Percentiles rank a stretch among this genome's conserved stretches.
Conservation (phyloP, 2,329 filamentous ascomycete genomes). For the Aspergillus pseudoviridinutans region DNA sequence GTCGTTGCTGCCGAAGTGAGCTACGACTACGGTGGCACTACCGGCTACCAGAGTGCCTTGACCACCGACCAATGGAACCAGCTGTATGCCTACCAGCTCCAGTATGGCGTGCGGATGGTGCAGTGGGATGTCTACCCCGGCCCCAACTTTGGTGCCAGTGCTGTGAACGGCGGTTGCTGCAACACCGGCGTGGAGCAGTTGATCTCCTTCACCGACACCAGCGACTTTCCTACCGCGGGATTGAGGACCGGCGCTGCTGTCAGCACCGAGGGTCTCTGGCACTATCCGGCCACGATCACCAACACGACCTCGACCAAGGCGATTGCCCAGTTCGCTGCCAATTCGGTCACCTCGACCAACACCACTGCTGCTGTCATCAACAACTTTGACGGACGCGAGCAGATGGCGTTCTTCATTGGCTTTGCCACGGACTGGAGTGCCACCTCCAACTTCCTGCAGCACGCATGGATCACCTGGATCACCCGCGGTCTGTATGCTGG, state of each 20-base stretch:
- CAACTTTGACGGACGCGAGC: slow-evolving; percentile 53
- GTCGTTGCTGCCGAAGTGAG: slow-evolving; percentile 52
- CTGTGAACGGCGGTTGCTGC: slow-evolving; percentile 45
- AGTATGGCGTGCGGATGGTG: slow-evolving; percentile 59
- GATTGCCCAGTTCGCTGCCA: slow-evolving; percentile 52
- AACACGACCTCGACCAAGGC: slow-evolving; percentile 52
- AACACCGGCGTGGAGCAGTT: slow-evolving; percentile 47
- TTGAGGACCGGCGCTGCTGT: slow-evolving; percentile 49
- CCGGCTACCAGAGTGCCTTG: slow-evolving; percentile 50
- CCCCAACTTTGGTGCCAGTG: slow-evolving; percentile 45
- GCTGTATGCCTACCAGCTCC: slow-evolving; percentile 55
- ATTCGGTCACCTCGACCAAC: slow-evolving; percentile 34
- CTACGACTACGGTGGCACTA: slow-evolving; percentile 47
- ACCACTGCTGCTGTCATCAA: slow-evolving; percentile 59
- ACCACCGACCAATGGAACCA: slow-evolving; percentile 54
- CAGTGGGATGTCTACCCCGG: slow-evolving; percentile 56
- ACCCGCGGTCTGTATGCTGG: slow-evolving; percentile 56
- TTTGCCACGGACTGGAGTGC: slow-evolving; percentile 51
- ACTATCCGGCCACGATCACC: slow-evolving; percentile 56
- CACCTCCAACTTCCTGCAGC: slow-evolving; percentile 57
- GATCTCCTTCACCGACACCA: slow-evolving; percentile 52
- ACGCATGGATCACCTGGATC: slow-evolving; percentile 60
- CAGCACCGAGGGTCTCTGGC: slow-evolving; percentile 52
- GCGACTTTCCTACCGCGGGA: slow-evolving; percentile 53
- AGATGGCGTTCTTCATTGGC: slow-evolving; percentile 59